These are phyloP conservation scores for Claviceps sp. DNA, from an alignment of 2,329 filamentous ascomycete species.

Conservation along the genomic window DNA sequence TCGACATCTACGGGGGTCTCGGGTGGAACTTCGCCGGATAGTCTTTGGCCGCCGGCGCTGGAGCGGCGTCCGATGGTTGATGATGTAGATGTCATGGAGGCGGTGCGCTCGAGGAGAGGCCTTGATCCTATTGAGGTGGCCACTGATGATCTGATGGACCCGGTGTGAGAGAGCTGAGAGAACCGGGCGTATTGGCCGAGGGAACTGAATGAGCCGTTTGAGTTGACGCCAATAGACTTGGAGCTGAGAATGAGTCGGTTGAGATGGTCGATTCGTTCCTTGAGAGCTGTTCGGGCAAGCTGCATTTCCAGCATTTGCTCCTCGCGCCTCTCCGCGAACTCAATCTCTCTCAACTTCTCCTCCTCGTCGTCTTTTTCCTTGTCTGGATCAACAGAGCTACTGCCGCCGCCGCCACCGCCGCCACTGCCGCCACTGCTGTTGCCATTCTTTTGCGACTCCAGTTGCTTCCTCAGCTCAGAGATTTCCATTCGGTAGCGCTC, in stretches of 20 bases:
- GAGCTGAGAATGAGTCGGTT: conserved; percentile 92
- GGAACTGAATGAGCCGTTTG: conserved; percentile 55
- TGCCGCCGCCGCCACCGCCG: conserved; percentile 33
- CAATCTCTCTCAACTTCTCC: conserved; percentile 60
- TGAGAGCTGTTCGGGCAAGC: conserved; percentile 83
- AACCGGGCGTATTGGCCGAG: conserved; percentile 49
- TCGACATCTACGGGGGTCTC: conserved; percentile 37
- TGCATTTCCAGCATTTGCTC: conserved; percentile 99
- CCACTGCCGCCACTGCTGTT: conserved; percentile 46
- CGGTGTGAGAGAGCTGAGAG: conserved; percentile 41
- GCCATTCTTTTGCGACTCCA: conserved; percentile 68
- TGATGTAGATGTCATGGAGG: conserved; percentile 51
- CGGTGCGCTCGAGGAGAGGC: conserved; percentile 46
- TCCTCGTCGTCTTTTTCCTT: conserved; percentile 52
- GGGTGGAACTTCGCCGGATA: conserved; percentile 27
- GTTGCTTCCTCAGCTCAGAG: conserved; percentile 60
- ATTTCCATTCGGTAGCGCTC: conserved; percentile 95
- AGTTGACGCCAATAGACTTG: conserved; percentile 89
- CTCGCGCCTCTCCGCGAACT: conserved; percentile 77
- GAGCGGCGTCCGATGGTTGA: conserved; percentile 45
- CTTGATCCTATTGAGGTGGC: conserved; percentile 44
- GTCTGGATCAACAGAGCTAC: conserved; percentile 30
- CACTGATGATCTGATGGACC: conserved; percentile 55
- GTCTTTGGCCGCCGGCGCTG: conserved; percentile 24
- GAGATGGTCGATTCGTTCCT: conserved; percentile 93